A percentile compares a stretch with the other conserved stretches of the same genome.
phyloP scores from a whole-genome alignment of 2,329 filamentous ascomycete species.

The Ophiostoma pallidulum region DNA sequence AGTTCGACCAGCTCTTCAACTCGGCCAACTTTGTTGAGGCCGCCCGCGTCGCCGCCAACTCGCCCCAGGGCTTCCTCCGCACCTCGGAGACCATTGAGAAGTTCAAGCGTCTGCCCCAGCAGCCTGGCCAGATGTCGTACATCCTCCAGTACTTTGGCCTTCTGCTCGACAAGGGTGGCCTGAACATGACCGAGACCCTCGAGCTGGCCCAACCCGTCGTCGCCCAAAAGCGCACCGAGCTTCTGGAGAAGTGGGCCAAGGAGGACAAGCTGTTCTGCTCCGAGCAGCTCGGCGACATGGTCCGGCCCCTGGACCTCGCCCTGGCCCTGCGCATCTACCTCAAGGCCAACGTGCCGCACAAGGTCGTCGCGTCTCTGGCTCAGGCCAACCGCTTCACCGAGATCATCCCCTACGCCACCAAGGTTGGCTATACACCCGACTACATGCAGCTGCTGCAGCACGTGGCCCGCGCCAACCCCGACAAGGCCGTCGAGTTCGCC shows the following conservation, averaged over 20 bases:
- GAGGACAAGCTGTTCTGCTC: conserved; percentile 95
- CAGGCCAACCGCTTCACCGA: conserved; percentile 96
- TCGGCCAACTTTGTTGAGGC: conserved; percentile 77
- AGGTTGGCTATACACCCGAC: conserved; percentile 86
- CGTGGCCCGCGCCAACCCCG: conserved; percentile 81
- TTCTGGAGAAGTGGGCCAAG: conserved; percentile 95
- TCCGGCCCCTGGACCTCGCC: conserved; percentile 79
- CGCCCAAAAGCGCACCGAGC: conserved; percentile 85
- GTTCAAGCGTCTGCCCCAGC: conserved; percentile 77
- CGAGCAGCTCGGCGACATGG: conserved; percentile 90
- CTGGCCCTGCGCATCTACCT: conserved; percentile 84
- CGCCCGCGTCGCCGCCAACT: conserved; percentile 93
- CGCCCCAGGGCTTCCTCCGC: conserved; percentile 87
- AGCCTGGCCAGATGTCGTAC: conserved; percentile 79
- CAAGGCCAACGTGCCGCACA: conserved; percentile 81
- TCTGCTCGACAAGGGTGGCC: conserved; percentile 84
- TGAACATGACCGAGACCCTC: conserved; percentile 89
- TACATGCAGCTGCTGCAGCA: conserved; percentile 88
- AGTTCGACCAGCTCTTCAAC: conserved; percentile 81
- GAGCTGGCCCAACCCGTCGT: conserved; percentile 90
- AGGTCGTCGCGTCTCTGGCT: conserved; percentile 89
- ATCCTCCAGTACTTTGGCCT: conserved; percentile 98
- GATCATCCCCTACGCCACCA: conserved; percentile 82
- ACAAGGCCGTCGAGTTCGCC: conserved; percentile 92
- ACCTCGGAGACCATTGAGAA: conserved; percentile 92